Base-by-base conservation (phyloP, 169 alveolate genomes). In the Sarcocystis neurona region DNA sequence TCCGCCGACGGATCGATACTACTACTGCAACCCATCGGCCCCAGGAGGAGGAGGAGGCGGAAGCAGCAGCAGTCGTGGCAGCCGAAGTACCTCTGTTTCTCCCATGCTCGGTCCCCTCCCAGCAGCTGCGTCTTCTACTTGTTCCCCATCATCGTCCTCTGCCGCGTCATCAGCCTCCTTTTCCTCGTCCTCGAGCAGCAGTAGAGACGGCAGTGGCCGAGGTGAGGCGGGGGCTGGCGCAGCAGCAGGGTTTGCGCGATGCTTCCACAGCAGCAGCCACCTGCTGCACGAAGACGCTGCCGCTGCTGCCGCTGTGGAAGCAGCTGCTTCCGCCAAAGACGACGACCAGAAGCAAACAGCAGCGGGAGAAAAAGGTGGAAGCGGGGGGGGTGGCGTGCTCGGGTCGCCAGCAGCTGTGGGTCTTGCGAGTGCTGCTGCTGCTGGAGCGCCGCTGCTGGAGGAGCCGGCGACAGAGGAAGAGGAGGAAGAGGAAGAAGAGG, bases 1-100 rank as follows among this genome's bases (percentile, higher is more conserved):
- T 63, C 89, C 89, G 3, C 89, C 89, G 2, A 84, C 79, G 27
- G 89, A 84, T 27, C 43, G 89, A 2, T 74, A 84, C 43, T 34
- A 56, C 70, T 27, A 56, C n/a, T 43, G 70, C 15, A 34, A 5
- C 18, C 27, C 78, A 32, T 46, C 85, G 53, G 37, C 80, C 15
- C 56, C 53, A 32, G 80, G 63, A 53, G 63, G 30, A 10, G 63
- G 30, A 53, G 30, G 30, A 12, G 63, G 30, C 10, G 63, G 63
- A 53, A 12, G 30, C 20, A 20, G 30, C 63, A 53, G 10, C 20
- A 20, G 63, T 20, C 10, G 30, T 10, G 30, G 30, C 30, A 12
- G 63, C 63, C 10, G 63, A 20, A 10, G 10, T 53, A 53, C 30
- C 30, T 20, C 63, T 20, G 10, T 53, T 12, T 10, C 63, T 53